Conservation (phyloP, 2,329 filamentous ascomycete species). For the Neopestalotiopsis sp. region DNA sequence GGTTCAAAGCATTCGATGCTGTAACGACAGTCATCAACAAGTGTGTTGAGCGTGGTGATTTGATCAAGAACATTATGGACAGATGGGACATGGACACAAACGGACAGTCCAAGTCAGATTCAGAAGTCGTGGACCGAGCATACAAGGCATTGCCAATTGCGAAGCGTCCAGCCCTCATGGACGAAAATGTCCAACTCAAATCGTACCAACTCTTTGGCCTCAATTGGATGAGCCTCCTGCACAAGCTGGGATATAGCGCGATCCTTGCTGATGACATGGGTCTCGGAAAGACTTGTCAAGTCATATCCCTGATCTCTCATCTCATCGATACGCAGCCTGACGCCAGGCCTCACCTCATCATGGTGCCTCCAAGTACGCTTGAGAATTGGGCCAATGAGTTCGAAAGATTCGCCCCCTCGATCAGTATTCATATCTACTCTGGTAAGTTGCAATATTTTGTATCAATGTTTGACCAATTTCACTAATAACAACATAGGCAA, state of each 20-base stretch:
- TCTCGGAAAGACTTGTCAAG: conserved; percentile 93
- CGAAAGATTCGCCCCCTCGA: conserved; percentile 77
- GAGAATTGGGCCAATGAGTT: conserved; percentile 98
- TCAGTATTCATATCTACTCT: conserved; percentile 75
- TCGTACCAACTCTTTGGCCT: conserved; percentile 93
- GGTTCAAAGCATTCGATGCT: conserved; percentile 51
- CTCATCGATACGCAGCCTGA: conserved; percentile 68
- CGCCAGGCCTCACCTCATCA: conserved; percentile 77
- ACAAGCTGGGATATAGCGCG: conserved; percentile 78
- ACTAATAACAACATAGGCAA: conserved; percentile 62
- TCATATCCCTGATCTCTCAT: conserved; percentile 89
- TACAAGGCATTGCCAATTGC: conserved; percentile 49
- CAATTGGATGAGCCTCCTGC: conserved; percentile 91
- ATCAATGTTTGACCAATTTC: not conserved
- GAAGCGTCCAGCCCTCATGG: conserved; percentile 79
- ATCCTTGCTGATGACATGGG: conserved; percentile 99
- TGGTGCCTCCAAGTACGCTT: conserved; percentile 91
- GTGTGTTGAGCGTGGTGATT: conserved; percentile 54
- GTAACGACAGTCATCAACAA: conserved; percentile 43
- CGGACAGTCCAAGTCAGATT: conserved; percentile 38
- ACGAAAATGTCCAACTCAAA: conserved; percentile 78
- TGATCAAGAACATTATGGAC: conserved; percentile 33
- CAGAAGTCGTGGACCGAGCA: conserved; percentile 31
- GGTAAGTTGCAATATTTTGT: conserved; percentile 9
- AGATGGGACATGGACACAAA: conserved; percentile 38